Percentiles rank a stretch among this genome's conserved stretches.
Conservation (phyloP, 208 protist species). For the Acanthamoeba lugdunensis region DNA sequence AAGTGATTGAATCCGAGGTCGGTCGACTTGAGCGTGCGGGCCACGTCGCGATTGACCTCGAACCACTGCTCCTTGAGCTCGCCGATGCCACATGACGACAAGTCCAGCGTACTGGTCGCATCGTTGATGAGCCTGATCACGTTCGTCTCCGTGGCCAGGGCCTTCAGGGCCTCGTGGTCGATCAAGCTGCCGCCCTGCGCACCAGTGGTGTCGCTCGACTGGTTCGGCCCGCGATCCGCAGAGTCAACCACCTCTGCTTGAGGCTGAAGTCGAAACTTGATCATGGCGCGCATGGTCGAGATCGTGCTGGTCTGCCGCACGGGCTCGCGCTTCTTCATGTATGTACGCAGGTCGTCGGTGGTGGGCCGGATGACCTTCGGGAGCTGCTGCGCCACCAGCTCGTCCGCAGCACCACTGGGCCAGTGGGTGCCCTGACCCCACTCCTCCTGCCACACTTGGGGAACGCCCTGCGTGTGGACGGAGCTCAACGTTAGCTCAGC, state of each 20-base stretch:
- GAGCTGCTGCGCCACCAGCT: not conserved
- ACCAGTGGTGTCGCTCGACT: not conserved
- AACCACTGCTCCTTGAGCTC: not conserved
- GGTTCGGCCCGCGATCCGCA: not conserved
- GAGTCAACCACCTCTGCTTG: not conserved
- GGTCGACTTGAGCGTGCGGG: not conserved
- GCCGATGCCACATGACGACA: slow-evolving; percentile 3
- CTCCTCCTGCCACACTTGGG: not conserved
- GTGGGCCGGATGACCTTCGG: not conserved
- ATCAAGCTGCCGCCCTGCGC: not conserved
- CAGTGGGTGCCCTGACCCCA: not conserved
- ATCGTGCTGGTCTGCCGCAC: not conserved
- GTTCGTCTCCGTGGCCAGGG: not conserved
- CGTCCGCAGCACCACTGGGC: not conserved
- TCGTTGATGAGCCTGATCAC: not conserved
- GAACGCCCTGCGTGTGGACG: not conserved
- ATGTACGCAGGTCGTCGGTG: not conserved
- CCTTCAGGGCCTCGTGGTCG: not conserved
- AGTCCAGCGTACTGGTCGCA: not conserved
- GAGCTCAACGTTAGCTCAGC: not conserved
- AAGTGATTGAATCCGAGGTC: slow-evolving; percentile 28
- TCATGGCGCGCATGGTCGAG: not conserved
- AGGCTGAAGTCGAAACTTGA: not conserved
- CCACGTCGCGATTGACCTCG: not conserved
- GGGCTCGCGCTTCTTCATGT: not conserved